Conservation (phyloP, 257 asterid genomes). For the Solanum commersonii region DNA sequence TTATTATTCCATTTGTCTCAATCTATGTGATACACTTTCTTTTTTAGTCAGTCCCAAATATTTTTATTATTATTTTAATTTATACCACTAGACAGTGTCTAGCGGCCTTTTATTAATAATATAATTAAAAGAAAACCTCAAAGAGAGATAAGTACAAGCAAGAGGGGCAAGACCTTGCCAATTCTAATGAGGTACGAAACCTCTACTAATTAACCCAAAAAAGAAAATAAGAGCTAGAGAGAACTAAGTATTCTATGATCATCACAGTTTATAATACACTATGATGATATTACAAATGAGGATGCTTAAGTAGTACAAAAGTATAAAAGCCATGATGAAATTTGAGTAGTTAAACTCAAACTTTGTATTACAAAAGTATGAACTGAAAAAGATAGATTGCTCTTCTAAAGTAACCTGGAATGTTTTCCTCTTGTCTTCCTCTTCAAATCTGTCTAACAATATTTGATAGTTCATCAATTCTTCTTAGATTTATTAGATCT, state of each 20-base stretch:
- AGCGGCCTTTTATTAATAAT: no score
- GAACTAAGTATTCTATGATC: not conserved
- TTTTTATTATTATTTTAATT: no score
- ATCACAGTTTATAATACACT: not conserved
- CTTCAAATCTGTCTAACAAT: not conserved
- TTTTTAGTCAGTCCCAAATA: no score
- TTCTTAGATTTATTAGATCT: not conserved
- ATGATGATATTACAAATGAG: not conserved
- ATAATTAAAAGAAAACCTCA: not conserved
- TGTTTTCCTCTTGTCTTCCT: not conserved
- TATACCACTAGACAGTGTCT: no score
- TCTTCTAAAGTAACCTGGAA: not conserved
- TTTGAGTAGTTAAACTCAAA: not conserved
- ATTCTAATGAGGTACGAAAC: not conserved
- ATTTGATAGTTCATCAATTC: not conserved
- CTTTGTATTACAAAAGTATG: not conserved
- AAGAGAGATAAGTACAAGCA: not conserved
- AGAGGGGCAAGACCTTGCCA: not conserved
- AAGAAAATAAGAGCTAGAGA: not conserved
- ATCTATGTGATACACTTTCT: no score
- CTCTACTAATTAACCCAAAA: not conserved
- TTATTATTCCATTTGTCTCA: no score
- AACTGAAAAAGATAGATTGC: not conserved
- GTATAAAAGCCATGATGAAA: not conserved
- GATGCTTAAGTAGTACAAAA: not conserved